These are phyloP conservation scores for Apiospora marii DNA, from an alignment of 2,329 filamentous ascomycete species.

Conservation along the genomic window DNA sequence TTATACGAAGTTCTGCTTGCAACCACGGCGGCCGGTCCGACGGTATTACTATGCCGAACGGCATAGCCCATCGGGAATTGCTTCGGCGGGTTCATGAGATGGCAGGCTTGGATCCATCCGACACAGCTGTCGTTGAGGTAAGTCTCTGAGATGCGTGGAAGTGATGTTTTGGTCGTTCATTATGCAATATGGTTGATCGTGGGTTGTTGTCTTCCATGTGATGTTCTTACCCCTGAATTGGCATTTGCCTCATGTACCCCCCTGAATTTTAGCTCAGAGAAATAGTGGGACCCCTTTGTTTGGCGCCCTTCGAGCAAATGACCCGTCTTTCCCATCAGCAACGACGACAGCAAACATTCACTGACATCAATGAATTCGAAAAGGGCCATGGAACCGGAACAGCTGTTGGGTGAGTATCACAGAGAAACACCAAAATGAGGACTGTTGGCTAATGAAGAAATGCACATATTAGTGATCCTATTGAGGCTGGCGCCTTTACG, in stretches of 20 bases:
- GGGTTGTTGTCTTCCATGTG: neutral
- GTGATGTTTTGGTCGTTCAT: neutral
- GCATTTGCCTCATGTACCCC: neutral
- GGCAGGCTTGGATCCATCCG: conserved; percentile 7
- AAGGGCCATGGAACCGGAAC: conserved; percentile 19
- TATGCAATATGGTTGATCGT: neutral
- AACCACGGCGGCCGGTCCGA: conserved; percentile 20
- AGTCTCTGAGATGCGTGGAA: neutral
- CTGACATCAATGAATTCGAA: neutral
- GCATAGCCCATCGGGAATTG: conserved; percentile 1
- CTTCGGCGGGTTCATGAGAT: conserved; percentile 4
- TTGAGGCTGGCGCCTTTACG: conserved; percentile 36
- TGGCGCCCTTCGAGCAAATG: neutral
- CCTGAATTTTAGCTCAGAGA: neutral
- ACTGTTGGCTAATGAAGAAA: conserved; percentile 20
- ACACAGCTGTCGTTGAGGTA: conserved; percentile 7
- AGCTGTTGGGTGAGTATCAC: conserved; percentile 26
- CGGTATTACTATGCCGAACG: conserved; percentile 21
- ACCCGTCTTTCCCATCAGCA: neutral
- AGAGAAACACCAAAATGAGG: conserved; percentile 31
- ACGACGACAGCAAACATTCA: neutral
- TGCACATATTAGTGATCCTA: conserved; percentile 29
- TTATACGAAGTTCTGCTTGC: conserved; percentile 20
- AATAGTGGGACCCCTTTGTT: neutral
- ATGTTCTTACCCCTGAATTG: neutral